These are phyloP conservation scores for Daldinia grandis DNA, from an alignment of 495 filamentous ascomycete genomes.

Conservation along the genomic window DNA sequence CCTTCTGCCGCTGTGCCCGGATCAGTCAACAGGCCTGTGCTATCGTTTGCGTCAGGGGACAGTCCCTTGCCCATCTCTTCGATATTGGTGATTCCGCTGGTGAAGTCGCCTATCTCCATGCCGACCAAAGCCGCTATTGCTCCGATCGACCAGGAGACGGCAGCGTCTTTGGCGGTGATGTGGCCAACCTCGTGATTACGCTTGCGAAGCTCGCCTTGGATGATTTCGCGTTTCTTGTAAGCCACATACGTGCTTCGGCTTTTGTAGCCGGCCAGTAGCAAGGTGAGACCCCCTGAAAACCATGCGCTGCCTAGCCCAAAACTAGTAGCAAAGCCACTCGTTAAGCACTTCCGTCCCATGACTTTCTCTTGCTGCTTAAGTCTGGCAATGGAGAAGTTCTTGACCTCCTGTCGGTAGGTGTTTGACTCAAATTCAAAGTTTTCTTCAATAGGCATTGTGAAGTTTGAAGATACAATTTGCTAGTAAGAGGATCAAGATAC, in stretches of 20 bases:
- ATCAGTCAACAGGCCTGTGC: conserved; percentile 21
- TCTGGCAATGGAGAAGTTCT: background rate
- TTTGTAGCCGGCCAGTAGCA: conserved; percentile 16
- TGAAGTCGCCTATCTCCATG: conserved; percentile 18
- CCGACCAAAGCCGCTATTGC: background rate
- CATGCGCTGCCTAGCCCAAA: background rate
- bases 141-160: conserved; percentile 3
- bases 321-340: conserved; percentile 6
- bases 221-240: conserved; percentile 22
- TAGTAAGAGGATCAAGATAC: background rate
- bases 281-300: conserved; percentile 10
- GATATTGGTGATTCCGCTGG: conserved; percentile 15
- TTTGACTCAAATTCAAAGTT: conserved; percentile 16
- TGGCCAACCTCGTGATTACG: conserved; percentile 9
- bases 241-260: conserved; percentile 18
- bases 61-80: conserved; percentile 18
- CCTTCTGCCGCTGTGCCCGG: conserved; percentile 5
- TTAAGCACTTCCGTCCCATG: conserved; percentile 9
- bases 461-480: background rate
- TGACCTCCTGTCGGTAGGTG: conserved; percentile 6
- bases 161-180: conserved; percentile 10
- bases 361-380: conserved; percentile 19
- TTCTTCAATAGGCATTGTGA: conserved; percentile 23
- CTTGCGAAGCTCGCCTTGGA: conserved; percentile 13
- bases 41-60: conserved; percentile 6